phyloP scores from a whole-genome alignment of 176 grass and related monocot species.

The Metroxylon sagu region DNA sequence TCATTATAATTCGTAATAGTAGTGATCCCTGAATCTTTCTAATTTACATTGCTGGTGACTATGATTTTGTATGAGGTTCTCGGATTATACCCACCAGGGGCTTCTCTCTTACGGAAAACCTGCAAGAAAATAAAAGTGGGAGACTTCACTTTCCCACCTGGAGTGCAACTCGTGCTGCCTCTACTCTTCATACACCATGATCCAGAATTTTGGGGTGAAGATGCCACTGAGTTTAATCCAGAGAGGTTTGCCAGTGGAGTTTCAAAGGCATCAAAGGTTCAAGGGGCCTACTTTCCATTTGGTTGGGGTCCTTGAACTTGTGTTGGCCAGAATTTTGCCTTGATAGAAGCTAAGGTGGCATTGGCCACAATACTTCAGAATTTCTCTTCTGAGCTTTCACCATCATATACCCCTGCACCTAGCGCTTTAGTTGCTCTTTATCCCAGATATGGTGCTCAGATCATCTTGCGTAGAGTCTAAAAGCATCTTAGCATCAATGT shows the following conservation, averaged over 20 bases:
- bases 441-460: conserved; percentile 60
- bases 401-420: conserved; percentile 49
- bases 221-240: conserved; percentile 49
- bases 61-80: conserved; percentile 80
- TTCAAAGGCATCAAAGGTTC: conserved; percentile 45
- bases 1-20: too few relatives aligned
- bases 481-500: too few relatives aligned
- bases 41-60: conserved; percentile 26
- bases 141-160: conserved; percentile 37
- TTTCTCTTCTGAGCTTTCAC: conserved; percentile 48
- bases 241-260: conserved; percentile 55
- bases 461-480: conserved; percentile 41
- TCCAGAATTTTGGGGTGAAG: conserved; percentile 46
- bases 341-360: conserved; percentile 68
- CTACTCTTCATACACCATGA: conserved; percentile 51
- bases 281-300: conserved; percentile 49
- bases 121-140: conserved; percentile 42
- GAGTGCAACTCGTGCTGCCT: conserved; percentile 40
- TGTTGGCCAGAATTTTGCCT: conserved; percentile 59
- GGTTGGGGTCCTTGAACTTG: conserved; percentile 65
- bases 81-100: conserved; percentile 46
- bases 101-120: conserved; percentile 22
- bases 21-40: too few relatives aligned
- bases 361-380: conserved; percentile 49
- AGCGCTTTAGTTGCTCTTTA: conserved; percentile 29